These are phyloP conservation scores for Pseudofabraea citricarpa DNA, from an alignment of 2,329 filamentous ascomycete species.

Conservation along the genomic window DNA sequence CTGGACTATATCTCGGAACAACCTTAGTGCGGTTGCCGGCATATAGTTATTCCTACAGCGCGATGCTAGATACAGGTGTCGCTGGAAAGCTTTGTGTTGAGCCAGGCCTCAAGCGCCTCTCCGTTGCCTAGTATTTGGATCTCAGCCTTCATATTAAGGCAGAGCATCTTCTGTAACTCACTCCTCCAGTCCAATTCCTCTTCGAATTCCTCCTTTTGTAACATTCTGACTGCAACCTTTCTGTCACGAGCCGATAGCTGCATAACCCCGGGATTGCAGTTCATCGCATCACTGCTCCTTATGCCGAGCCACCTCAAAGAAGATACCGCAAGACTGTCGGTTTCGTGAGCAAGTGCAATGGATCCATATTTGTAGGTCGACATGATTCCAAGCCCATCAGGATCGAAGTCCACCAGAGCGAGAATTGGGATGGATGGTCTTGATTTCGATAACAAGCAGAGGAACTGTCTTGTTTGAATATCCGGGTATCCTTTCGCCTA, in stretches of 20 bases:
- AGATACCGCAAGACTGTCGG: constrained; percentile 39
- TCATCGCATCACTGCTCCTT: constrained; percentile 23
- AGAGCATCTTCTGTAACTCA: constrained; percentile 69
- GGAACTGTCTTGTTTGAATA: constrained; percentile 61
- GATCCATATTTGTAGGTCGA: constrained; percentile 71
- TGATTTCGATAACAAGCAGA: constrained; percentile 46
- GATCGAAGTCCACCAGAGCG: constrained; percentile 69
- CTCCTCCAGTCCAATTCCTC: constrained; percentile 36
- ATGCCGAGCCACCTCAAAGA: constrained; percentile 61
- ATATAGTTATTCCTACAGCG: too few species aligned
- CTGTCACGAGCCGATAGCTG: constrained; percentile 43
- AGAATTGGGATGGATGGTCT: constrained; percentile 51
- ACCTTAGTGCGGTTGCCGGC: too few species aligned
- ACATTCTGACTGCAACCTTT: constrained; percentile 47
- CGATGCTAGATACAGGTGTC: too few species aligned
- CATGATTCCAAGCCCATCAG: constrained; percentile 70
- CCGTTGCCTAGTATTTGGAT: constrained; percentile 62
- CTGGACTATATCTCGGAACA: too few species aligned
- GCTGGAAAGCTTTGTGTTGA: constrained; percentile 18
- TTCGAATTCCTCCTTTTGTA: constrained; percentile 36
- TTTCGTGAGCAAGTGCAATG: constrained; percentile 55
- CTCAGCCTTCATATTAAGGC: constrained; percentile 71
- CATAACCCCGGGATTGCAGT: constrained; percentile 35
- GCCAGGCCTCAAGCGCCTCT: constrained; percentile 20
- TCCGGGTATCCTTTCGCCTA: constrained; percentile 83